Conservation (phyloP, 768 basidiomycete species). For the Tulasnella sp. region DNA sequence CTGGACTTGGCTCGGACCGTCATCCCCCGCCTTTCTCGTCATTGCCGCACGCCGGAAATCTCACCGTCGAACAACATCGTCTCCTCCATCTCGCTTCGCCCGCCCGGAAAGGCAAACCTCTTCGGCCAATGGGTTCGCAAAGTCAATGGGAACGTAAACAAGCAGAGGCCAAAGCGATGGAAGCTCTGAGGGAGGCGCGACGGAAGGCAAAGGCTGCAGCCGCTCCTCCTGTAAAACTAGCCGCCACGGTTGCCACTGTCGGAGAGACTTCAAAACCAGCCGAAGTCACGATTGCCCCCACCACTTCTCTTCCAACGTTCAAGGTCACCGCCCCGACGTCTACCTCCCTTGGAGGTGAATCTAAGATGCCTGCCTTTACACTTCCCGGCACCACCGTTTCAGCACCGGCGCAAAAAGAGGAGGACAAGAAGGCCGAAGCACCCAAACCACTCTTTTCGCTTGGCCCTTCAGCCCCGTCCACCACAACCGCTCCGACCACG, state of each 20-base stretch:
- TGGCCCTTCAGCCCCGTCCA: neutral
- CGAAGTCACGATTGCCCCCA: neutral
- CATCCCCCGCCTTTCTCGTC: neutral
- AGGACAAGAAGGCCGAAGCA: neutral
- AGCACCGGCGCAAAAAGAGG: neutral
- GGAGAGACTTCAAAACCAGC: neutral
- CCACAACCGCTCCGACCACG: neutral
- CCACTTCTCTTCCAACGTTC: conserved; percentile 13
- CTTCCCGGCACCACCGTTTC: neutral
- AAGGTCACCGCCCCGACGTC: conserved; percentile 17
- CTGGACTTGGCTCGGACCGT: neutral
- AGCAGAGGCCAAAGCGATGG: conserved; percentile 67
- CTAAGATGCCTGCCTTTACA: neutral
- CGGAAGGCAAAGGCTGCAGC: conserved; percentile 19
- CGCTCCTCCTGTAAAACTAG: conserved; percentile 26
- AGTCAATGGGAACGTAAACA: conserved; percentile 79
- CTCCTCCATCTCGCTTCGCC: neutral
- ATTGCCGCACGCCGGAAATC: conserved; percentile 30
- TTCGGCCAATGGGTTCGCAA: conserved; percentile 43
- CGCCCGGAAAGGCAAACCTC: conserved; percentile 15
- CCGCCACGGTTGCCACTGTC: conserved; percentile 18
- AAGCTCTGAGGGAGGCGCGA: conserved; percentile 46
- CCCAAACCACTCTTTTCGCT: neutral
- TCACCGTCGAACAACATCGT: conserved; percentile 33
- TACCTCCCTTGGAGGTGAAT: conserved; percentile 16